Evolutionary conservation across 306 rosid genomes (phyloP), one percentile per base, ranked within the genome.

Genomic region (Vicia villosa): DNA sequence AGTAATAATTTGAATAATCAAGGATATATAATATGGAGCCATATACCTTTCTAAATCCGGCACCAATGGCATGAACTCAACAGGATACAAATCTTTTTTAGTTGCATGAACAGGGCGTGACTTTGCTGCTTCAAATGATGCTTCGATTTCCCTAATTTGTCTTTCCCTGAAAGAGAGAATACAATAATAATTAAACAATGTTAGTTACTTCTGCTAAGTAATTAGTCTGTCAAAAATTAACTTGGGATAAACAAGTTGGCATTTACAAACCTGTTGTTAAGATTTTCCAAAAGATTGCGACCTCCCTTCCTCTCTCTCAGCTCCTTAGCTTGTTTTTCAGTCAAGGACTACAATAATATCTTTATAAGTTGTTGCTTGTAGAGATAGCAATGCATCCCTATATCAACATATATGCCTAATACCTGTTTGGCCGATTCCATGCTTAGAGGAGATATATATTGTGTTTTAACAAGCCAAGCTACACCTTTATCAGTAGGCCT

Each of bases 401-500:
- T 64, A 65, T 63, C 20, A 51, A 54, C 9, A 47, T 51, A 47
- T 60, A 24, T 26, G 74, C 72, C 45, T 21, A 43, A 10, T 80
- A 94, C 99, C 99, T 94, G 99, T 72, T 87, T 94, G 3, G 97
- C 16, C 0, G 99, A 91, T 55, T 94, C 99, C 78, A 71, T 86
- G 88, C 99, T 94, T 74, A 94, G 79, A 74, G 99, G 92, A 75
- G 99, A 94, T 72, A 94, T 94, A 81, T 94, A 94, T 67, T 94
- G 99, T 32, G 99, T 94, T 83, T 94, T 94, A 50, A 94, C 99
- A 40, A 94, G 95, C 99, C 99, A 94, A 37, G 99, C 97, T 77
- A 94, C 97, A 54, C 99, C 99, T 86, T 94, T 87, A 83, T 94
- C 99, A 24, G 99, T 94, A 14, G 99, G 99, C 65, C 99, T 77